Base-by-base conservation (phyloP, 2,329 filamentous ascomycete species). In the Didymella lethalis region DNA sequence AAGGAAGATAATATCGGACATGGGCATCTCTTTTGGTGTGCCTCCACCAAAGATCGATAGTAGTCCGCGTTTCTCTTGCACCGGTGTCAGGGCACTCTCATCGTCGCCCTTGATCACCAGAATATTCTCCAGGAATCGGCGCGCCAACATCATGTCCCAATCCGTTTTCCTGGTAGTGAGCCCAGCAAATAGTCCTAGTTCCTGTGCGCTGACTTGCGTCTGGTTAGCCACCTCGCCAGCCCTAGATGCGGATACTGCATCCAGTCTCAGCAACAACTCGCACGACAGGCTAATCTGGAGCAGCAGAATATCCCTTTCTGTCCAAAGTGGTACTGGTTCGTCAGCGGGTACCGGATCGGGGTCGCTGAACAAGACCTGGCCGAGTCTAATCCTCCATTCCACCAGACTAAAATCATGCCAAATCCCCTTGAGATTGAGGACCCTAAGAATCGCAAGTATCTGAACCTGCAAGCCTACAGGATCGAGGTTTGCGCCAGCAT, bases 391-490 rank as follows among this genome's bases (percentile, higher is more conserved):
- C 36, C 90, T 84, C 89, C 89, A 92, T 71, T 92, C 89, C 7
- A 92, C 87, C 31, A 88, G 83, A 20, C 88, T 89, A 64, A 92
- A 90, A 74, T 92, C 89, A 50, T 90, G 84, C 90, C 90, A 92
- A 45, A 90, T 84, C 55, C 89, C 88, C 53, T 87, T 83, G 7
- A 85, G 79, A 0, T 84, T 85, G 44, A 92, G 81, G 10, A 89
- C 84, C 70, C 86, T 86, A 45, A 92, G 82, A 18, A 92, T 77
- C 4, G 87, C 85, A 64, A 88, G 82, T 55, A 92, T 91, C 70
- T 92, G 90, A 34, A 90, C 87, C 43, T 88, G 83, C 20, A 92
- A 78, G 53, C 88, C 69, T 79, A 83, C 76, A 85, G 88, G 61
- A 84, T 84, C 57, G 83, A 82, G 64, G 77, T 83, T 48, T 79